A percentile compares a stretch with the other conserved stretches of the same genome.
Evolutionary conservation across 2,329 filamentous ascomycete genomes (phyloP).

Genomic region (Paraconiothyrium sp.): DNA sequence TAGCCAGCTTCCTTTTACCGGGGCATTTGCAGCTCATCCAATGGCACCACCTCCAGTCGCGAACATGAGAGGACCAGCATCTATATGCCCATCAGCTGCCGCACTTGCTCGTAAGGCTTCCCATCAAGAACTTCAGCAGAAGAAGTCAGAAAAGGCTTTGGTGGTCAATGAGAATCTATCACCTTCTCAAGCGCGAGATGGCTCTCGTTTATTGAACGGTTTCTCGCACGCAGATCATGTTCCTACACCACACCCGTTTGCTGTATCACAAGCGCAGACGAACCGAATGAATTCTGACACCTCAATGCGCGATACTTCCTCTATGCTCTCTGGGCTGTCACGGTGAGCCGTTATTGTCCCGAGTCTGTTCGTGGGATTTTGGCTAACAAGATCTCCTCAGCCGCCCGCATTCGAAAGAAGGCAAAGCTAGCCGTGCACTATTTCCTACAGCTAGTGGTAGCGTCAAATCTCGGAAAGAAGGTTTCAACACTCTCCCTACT

Average conservation of each 20-base stretch:
- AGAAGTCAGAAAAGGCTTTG: slow-evolving; percentile 22
- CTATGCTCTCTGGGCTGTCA: slow-evolving; percentile 27
- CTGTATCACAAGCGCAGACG: slow-evolving; percentile 12
- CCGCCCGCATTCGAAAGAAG: slow-evolving; percentile 1
- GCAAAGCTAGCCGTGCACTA: slow-evolving; percentile 31
- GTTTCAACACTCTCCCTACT: slow-evolving; percentile 13
- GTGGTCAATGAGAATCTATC: slow-evolving; percentile 33
- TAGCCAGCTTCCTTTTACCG: slow-evolving; percentile 12
- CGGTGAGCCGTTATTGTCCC: slow-evolving; percentile 5
- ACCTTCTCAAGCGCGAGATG: slow-evolving; percentile 16
- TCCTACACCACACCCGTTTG: slow-evolving; percentile 35
- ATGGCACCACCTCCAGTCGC: slow-evolving; percentile 24
- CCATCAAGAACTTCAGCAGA: slow-evolving; percentile 31
- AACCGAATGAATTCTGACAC: slow-evolving; percentile 29
- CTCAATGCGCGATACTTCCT: slow-evolving; percentile 33
- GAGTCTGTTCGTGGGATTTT: not conserved
- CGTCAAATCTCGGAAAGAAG: slow-evolving; percentile 41
- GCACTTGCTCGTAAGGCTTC: slow-evolving; percentile 37
- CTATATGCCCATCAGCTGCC: slow-evolving; percentile 34
- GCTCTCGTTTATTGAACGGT: slow-evolving; percentile 20
- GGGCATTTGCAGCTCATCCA: slow-evolving; percentile 14
- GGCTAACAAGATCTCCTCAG: not conserved
- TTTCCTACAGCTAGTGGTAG: slow-evolving; percentile 23
- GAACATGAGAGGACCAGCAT: slow-evolving; percentile 28
- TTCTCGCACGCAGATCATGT: slow-evolving; percentile 24